A percentile compares a stretch with the other conserved stretches of the same genome.
Evolutionary conservation across 2,329 filamentous ascomycete genomes (phyloP).

Genomic region (Calonectria pauciramosa): DNA sequence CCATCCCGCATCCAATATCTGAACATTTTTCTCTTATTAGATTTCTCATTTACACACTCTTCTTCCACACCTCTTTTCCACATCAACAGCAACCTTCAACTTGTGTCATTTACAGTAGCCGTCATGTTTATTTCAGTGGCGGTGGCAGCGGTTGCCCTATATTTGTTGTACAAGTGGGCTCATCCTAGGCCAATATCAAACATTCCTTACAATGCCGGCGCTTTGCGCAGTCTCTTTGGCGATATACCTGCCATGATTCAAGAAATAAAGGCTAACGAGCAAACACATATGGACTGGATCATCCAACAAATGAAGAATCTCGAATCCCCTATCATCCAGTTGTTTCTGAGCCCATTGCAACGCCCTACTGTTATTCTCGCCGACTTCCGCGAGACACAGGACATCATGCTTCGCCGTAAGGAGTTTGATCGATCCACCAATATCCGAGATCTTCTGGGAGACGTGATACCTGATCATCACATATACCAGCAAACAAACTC

Average conservation of each 20-base stretch:
- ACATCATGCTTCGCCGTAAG: slow-evolving; percentile 1
- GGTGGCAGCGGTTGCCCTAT: not conserved
- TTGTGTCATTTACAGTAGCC: not conserved
- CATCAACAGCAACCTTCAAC: not conserved
- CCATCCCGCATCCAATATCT: not conserved
- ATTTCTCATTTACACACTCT: not conserved
- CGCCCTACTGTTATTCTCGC: not conserved
- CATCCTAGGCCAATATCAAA: not conserved
- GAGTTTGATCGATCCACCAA: slow-evolving; percentile 1
- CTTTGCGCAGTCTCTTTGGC: not conserved
- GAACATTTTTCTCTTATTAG: not conserved
- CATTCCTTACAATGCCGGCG: not conserved
- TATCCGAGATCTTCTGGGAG: not conserved
- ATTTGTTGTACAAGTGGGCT: slow-evolving; percentile 1
- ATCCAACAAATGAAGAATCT: not conserved
- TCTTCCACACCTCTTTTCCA: not conserved
- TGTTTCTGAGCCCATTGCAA: not conserved
- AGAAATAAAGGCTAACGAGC: not conserved
- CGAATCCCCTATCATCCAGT: not conserved
- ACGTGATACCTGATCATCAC: not conserved
- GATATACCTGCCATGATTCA: slow-evolving; percentile 1
- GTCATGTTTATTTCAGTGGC: not conserved
- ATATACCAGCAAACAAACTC: not conserved
- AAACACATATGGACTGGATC: slow-evolving; percentile 1
- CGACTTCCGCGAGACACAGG: not conserved